Evolutionary conservation across 2,329 filamentous ascomycete species (phyloP).

Genomic region (Apiospora phragmitis): DNA sequence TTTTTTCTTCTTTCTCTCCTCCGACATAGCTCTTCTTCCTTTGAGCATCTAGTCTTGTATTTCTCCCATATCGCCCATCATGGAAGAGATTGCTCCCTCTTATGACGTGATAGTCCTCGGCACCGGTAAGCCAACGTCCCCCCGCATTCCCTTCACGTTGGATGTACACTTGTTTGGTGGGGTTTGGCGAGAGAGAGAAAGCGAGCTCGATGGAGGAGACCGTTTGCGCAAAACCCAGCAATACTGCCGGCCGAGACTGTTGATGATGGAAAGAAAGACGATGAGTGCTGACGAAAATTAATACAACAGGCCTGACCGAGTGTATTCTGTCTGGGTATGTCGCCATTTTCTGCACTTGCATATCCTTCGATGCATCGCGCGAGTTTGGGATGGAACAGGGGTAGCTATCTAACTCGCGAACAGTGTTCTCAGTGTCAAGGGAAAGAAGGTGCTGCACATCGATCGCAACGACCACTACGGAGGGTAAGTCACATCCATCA

Average conservation of each 20-base stretch:
- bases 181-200: constrained; percentile 10
- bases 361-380: background rate
- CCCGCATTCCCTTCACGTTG: constrained; percentile 26
- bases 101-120: constrained; percentile 99
- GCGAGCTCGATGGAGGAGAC: constrained; percentile 35
- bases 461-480: constrained; percentile 98
- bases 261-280: background rate
- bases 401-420: constrained; percentile 17
- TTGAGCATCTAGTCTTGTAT: constrained; percentile 31
- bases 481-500: constrained; percentile 63
- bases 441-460: constrained; percentile 98
- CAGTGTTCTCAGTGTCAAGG: constrained; percentile 95
- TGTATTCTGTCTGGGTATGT: constrained; percentile 95
- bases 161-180: constrained; percentile 16
- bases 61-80: constrained; percentile 46
- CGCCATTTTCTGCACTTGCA: constrained; percentile 1
- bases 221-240: constrained; percentile 18
- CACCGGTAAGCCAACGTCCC: constrained; percentile 69
- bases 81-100: constrained; percentile 98
- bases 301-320: constrained; percentile 80
- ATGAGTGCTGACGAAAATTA: background rate
- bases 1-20: constrained; percentile 18
- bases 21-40: constrained; percentile 20
- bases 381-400: background rate
- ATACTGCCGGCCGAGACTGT: background rate